Evolutionary conservation across 176 grass and related monocot species (phyloP).

Genomic region (Dactylis glomerata): DNA sequence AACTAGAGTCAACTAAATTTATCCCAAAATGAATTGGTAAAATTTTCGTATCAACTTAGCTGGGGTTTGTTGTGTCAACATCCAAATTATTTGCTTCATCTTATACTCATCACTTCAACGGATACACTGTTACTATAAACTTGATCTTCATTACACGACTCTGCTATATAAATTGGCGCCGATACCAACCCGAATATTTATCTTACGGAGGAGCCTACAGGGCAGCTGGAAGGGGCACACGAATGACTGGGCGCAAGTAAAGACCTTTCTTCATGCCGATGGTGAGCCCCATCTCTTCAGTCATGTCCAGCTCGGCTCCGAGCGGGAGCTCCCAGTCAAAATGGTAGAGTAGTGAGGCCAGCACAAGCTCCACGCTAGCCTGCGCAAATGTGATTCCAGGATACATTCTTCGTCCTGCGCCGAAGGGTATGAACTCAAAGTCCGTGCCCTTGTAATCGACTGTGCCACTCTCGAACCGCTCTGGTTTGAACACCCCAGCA

Average conservation of each 20-base stretch:
- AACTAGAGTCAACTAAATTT: too few relatives aligned
- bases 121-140: background rate
- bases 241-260: background rate
- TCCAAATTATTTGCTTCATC: background rate
- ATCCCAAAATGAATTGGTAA: too few relatives aligned
- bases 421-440: conserved; percentile 39
- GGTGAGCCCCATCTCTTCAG: conserved; percentile 2
- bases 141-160: too few relatives aligned
- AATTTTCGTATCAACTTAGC: background rate
- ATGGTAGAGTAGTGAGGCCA: conserved; percentile 34
- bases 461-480: conserved; percentile 15
- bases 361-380: conserved; percentile 3
- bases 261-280: background rate
- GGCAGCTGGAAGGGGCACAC: background rate
- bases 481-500: conserved; percentile 27
- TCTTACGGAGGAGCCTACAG: background rate
- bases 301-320: conserved; percentile 12
- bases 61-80: background rate
- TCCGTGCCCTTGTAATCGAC: conserved; percentile 19
- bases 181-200: background rate
- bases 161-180: background rate
- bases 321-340: conserved; percentile 37
- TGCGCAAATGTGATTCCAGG: conserved; percentile 13
- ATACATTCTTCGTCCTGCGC: conserved; percentile 40
- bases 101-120: background rate